Evolutionary conservation across 108 stramenopile genomes (phyloP).

Genomic region (Nitzschia inconspicua): DNA sequence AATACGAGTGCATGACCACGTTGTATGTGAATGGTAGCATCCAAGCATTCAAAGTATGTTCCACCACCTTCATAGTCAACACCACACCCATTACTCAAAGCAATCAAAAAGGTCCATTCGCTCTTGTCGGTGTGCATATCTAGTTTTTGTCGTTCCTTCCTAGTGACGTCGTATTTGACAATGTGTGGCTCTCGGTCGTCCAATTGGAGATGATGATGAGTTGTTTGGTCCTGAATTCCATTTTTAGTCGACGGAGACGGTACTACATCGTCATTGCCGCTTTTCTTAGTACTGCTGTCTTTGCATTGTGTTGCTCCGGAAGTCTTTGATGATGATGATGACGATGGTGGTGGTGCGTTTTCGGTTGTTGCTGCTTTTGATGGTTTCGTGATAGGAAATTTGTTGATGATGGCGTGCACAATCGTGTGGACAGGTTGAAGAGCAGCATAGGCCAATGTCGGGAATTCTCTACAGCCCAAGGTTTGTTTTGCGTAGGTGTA

Average conservation of each 20-base stretch:
- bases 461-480: conserved; percentile 71
- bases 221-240: not conserved
- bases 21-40: conserved; percentile 61
- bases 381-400: too few species aligned
- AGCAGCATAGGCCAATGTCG: conserved; percentile 39
- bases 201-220: conserved; percentile 25
- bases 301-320: not conserved
- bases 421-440: conserved; percentile 39
- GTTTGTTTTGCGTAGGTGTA: conserved; percentile 86
- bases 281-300: not conserved
- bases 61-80: conserved; percentile 73
- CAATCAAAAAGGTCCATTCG: conserved; percentile 78
- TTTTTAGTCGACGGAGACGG: not conserved
- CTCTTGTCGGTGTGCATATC: conserved; percentile 81
- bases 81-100: conserved; percentile 63
- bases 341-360: not conserved
- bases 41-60: conserved; percentile 67
- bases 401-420: conserved; percentile 23
- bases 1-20: conserved; percentile 66
- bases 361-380: not conserved
- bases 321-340: not conserved
- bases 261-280: not conserved
- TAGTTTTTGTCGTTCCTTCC: conserved; percentile 68
- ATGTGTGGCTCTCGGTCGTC: conserved; percentile 80
- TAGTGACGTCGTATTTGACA: conserved; percentile 71